phyloP scores from a whole-genome alignment of 2,329 filamentous ascomycete genomes.

The Aspergillus aculeatinus region DNA sequence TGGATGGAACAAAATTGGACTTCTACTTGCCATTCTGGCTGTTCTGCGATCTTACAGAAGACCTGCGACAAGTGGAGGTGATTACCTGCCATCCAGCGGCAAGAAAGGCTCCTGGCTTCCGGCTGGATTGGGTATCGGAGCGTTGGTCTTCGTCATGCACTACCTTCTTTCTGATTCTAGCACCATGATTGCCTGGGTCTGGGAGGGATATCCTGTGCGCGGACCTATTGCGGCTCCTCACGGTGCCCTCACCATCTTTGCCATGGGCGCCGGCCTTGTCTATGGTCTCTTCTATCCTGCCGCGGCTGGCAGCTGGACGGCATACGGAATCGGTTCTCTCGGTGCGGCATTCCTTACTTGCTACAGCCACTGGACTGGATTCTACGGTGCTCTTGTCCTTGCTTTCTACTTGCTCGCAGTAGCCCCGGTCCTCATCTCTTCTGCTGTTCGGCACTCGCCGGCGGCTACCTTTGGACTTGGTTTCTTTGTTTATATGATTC shows the following conservation, averaged over 20 bases:
- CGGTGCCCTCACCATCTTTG: constrained; percentile 78
- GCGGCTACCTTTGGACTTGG: constrained; percentile 81
- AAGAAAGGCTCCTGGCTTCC: constrained; percentile 67
- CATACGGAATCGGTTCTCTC: constrained; percentile 73
- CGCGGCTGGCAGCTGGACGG: constrained; percentile 73
- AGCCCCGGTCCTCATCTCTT: constrained; percentile 70
- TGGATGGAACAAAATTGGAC: constrained; percentile 83
- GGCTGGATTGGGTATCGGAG: constrained; percentile 75
- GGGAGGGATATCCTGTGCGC: constrained; percentile 90
- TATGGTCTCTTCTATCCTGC: constrained; percentile 72
- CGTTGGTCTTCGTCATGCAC: constrained; percentile 84
- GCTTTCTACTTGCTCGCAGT: constrained; percentile 80
- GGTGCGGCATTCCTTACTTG: constrained; percentile 77
- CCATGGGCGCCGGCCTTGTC: constrained; percentile 80
- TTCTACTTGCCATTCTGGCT: constrained; percentile 73
- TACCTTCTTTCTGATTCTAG: constrained; percentile 94
- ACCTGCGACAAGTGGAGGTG: constrained; percentile 52
- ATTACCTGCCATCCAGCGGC: constrained; percentile 52
- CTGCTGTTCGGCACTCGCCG: constrained; percentile 74
- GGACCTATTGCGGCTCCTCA: constrained; percentile 89
- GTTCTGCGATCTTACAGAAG: constrained; percentile 72
- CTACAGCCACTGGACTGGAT: constrained; percentile 82
- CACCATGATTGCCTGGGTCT: constrained; percentile 98
- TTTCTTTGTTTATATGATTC: constrained; percentile 87
- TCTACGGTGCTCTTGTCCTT: constrained; percentile 74